A percentile compares a stretch with the other conserved stretches of the same genome.
Conservation (phyloP, 129 eudicot genomes). For the Arctium minus region DNA sequence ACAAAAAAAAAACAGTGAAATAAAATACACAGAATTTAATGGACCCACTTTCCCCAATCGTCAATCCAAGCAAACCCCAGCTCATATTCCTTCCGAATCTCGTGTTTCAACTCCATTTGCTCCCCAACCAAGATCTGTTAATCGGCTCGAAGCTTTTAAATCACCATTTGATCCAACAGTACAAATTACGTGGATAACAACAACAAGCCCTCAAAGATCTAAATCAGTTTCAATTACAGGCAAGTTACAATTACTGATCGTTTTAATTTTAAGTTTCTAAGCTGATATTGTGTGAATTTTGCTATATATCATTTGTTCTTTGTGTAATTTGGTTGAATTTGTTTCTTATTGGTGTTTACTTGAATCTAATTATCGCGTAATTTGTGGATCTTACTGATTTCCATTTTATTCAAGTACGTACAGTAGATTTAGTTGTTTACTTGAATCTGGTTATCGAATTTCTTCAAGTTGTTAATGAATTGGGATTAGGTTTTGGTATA, state of each 20-base stretch:
- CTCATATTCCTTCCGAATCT: constrained; percentile 15
- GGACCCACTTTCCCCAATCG: constrained; percentile 35
- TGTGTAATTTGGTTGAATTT: constrained; percentile 10
- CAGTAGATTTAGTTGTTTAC: neutral
- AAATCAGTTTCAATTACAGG: constrained; percentile 5
- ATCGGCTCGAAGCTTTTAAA: neutral
- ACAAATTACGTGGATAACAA: neutral
- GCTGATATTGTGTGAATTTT: constrained; percentile 2
- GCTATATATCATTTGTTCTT: neutral
- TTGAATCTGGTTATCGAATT: neutral
- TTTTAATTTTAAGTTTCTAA: neutral
- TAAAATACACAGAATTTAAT: neutral
- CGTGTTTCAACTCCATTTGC: constrained; percentile 23
- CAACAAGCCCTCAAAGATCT: constrained; percentile 9
- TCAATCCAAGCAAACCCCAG: constrained; percentile 25
- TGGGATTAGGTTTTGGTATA: constrained; percentile 16
- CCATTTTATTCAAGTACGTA: neutral
- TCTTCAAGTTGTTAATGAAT: constrained; percentile 11
- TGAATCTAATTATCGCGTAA: constrained; percentile 10
- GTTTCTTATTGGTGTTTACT: neutral
- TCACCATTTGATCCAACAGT: neutral
- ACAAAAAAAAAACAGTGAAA: neutral
- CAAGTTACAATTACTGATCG: neutral
- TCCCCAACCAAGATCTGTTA: constrained; percentile 45
- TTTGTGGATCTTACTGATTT: constrained; percentile 20